A percentile compares a stretch with the other conserved stretches of the same genome.
Evolutionary conservation across 805 yeast genomes (phyloP).

Genomic region (Cyberlindnera mycetangii): DNA sequence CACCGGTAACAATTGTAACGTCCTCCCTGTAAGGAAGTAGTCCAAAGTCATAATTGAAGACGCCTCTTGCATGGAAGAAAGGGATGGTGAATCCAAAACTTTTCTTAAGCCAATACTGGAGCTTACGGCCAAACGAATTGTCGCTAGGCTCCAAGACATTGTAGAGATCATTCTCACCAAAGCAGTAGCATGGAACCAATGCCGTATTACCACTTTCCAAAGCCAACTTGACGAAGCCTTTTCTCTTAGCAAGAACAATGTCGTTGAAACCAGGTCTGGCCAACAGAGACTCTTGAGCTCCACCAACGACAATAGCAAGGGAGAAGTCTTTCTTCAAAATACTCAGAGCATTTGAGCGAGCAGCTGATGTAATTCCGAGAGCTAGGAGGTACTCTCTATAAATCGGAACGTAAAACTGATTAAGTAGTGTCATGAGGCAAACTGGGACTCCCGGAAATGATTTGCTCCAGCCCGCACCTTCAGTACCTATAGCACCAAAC

Average conservation of each 20-base stretch:
- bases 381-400: conserved; percentile 82
- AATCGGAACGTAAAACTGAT: conserved; percentile 81
- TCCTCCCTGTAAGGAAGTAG: conserved; percentile 81
- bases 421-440: conserved; percentile 74
- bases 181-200: conserved; percentile 84
- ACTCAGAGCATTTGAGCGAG: conserved; percentile 64
- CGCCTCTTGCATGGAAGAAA: conserved; percentile 85
- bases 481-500: conserved; percentile 79
- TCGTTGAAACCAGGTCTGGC: conserved; percentile 59
- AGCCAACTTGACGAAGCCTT: conserved; percentile 88
- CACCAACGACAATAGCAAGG: conserved; percentile 90
- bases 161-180: conserved; percentile 80
- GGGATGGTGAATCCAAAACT: conserved; percentile 84
- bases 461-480: conserved; percentile 66
- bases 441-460: conserved; percentile 82
- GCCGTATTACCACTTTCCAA: conserved; percentile 72
- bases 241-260: conserved; percentile 70
- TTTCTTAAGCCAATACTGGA: conserved; percentile 73
- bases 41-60: conserved; percentile 91
- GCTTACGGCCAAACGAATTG: conserved; percentile 44
- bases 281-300: conserved; percentile 85
- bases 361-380: conserved; percentile 82
- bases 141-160: conserved; percentile 45
- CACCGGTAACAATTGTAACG: conserved; percentile 72
- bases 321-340: conserved; percentile 65